phyloP scores from a whole-genome alignment of 208 protist species.

The Leishmania turanica region DNA sequence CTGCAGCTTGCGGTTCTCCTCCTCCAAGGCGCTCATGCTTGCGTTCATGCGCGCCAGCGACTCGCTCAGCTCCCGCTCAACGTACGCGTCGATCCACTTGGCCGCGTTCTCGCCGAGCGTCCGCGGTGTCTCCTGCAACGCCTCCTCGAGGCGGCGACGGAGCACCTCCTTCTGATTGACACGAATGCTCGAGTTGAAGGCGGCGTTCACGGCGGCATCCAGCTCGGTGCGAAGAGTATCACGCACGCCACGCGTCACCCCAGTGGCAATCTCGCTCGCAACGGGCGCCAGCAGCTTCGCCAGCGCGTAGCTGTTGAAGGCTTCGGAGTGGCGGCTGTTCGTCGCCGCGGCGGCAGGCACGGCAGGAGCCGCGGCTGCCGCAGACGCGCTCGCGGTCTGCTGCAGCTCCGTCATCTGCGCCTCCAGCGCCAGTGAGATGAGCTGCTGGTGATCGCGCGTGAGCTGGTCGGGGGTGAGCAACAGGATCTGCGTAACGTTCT shows the following conservation, averaged over 20 bases:
- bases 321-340: conserved; percentile 24
- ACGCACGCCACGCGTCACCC: conserved; percentile 67
- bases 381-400: conserved; percentile 6
- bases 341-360: background rate
- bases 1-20: conserved; percentile 73
- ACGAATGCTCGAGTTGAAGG: conserved; percentile 51
- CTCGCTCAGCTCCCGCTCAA: conserved; percentile 58
- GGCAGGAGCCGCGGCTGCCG: background rate
- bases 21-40: conserved; percentile 45
- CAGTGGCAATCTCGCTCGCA: conserved; percentile 62
- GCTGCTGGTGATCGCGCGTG: conserved; percentile 73
- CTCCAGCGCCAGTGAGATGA: conserved; percentile 81
- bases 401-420: conserved; percentile 92
- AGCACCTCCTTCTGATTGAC: conserved; percentile 58
- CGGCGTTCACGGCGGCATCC: conserved; percentile 61
- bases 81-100: conserved; percentile 50
- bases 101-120: conserved; percentile 60
- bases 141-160: conserved; percentile 74
- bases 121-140: conserved; percentile 55
- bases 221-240: conserved; percentile 67
- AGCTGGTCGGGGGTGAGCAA: conserved; percentile 72
- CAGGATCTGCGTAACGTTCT: conserved; percentile 78
- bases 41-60: conserved; percentile 51
- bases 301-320: conserved; percentile 76
- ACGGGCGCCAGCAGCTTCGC: conserved; percentile 54